Evolutionary conservation across 768 basidiomycete genomes (phyloP), one percentile per base, ranked within the genome.

Genomic region (Lepiota venenata): DNA sequence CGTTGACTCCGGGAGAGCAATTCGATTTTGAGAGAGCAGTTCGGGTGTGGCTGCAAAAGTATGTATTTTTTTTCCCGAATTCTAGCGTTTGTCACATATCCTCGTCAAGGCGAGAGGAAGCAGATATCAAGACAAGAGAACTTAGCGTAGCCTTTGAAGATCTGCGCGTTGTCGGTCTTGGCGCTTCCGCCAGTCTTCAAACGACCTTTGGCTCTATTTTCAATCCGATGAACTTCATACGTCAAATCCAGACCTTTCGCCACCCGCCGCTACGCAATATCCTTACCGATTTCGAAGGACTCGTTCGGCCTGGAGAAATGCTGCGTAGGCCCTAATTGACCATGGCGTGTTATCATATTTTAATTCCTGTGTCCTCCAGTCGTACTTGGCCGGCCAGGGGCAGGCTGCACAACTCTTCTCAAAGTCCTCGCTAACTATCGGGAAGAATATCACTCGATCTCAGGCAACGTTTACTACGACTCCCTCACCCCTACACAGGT

Each of bases 401-500:
- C 90, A 0, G 93, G 93, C 2, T 95, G 93, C 65, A 84, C 80
- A 25, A 92, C 93, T 0, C 75, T 97, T 46, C 80, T 97, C 50
- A 93, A 93, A 67, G 78, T 80, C 0, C 78, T 96, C 46, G 79
- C 93, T 15, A 93, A 94, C 64, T 83, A 85, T 58, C 80, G 84
- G 1, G 71, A 74, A 2, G 87, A 87, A 56, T 95, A 78, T 61
- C 76, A 89, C 53, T 64, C 71, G 2, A 79, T 95, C 16, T 68
- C 82, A 32, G 93, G 93, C 21, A 74, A 85, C 0, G 79, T 93
- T 2, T 71, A 74, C 44, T 97, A 95, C 63, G 89, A 90, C 63
- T 84, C 89, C 1, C 77, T 95, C 55, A 70, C 83, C 0, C 80
- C 88, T 1, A 69, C 80, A 1, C 77, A 91, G 52, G 77, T 95